Evolutionary conservation across 495 filamentous ascomycete genomes (phyloP), one percentile per base, ranked within the genome.

Genomic region (Aspergillus wentii): DNA sequence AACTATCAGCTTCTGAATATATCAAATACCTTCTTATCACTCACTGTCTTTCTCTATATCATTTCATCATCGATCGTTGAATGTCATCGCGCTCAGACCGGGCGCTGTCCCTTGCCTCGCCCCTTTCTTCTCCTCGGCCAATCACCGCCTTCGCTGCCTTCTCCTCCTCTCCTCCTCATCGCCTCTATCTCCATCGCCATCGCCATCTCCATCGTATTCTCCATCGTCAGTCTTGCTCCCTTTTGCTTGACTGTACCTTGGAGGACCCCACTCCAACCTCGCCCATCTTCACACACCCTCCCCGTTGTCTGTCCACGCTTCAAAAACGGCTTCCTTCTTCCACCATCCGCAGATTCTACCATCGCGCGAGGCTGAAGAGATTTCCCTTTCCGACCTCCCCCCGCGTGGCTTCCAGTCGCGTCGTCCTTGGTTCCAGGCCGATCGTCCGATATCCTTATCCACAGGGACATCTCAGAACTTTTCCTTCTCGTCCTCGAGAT

Each of bases 281-380:
- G 23, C 20, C 27, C 35, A 33, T 44, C 33, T 28, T 27, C 38
- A 27, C 39, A 31, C 23, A 8, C 34, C 26, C n/a, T n/a, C 37
- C 21, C 33, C 35, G 25, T 38, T 35, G 26, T 49, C 41, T 19
- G 32, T 47, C 43, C 49, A 37, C 30, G 17, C 36, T 11, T 40
- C 44, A 17, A 62, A 59, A 48, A 69, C 63, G 61, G 57, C 63
- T 49, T 62, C 59, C 44, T 56, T 28, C 43, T 32, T 43, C 35
- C 40, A 41, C 44, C 39, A 40, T 35, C 33, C 49, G 38, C 49
- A 38, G 27, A 8, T 46, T 26, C 14, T 55, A 55, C 44, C 53
- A 48, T 48, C 63, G 62, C 46, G 55, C 59, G 51, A 56, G 51
- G 47, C 43, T 48, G 48, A 61, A 61, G 41, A 47, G 11, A 33